Conservation (phyloP, 352 stramenopile genomes). For the Pythium biforme region DNA sequence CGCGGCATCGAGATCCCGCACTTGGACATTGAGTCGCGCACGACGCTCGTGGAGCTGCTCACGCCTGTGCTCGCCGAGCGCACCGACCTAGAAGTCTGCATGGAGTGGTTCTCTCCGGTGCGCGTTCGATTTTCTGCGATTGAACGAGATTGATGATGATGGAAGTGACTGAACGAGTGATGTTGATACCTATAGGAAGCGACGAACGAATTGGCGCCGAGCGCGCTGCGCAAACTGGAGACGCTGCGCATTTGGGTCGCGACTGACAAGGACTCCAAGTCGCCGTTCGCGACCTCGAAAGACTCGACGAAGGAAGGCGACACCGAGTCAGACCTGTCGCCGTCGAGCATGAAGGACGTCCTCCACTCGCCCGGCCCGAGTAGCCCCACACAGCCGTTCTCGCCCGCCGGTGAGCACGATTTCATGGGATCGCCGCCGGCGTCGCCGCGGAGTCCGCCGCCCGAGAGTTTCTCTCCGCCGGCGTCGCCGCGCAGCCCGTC, state of each 20-base stretch:
- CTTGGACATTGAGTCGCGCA: conserved; percentile 66
- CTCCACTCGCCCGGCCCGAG: conserved; percentile 48
- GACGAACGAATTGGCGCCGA: conserved; percentile 57
- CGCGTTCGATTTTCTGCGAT: conserved; percentile 30
- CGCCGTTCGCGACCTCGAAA: conserved; percentile 54
- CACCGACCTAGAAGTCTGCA: conserved; percentile 82
- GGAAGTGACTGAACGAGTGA: not conserved
- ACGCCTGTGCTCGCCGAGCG: conserved; percentile 82
- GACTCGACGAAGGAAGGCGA: conserved; percentile 50
- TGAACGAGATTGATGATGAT: too few relatives aligned
- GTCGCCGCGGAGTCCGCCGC: conserved; percentile 44
- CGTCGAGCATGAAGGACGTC: conserved; percentile 38
- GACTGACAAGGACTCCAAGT: conserved; percentile 86
- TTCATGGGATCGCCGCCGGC: conserved; percentile 41
- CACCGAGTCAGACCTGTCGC: conserved; percentile 63
- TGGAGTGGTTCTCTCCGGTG: conserved; percentile 85
- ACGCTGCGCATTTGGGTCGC: conserved; percentile 87
- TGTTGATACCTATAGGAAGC: conserved; percentile 36
- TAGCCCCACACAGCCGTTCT: conserved; percentile 44
- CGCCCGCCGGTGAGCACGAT: conserved; percentile 3
- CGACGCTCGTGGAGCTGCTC: conserved; percentile 68
- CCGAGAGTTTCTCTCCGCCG: conserved; percentile 38
- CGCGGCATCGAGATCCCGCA: conserved; percentile 86
- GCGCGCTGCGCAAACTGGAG: conserved; percentile 59
- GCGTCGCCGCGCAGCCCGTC: conserved; percentile 35